Conservation (phyloP, 78 protist genomes). For the slime mould (Dictyostelium discoideum) region DNA sequence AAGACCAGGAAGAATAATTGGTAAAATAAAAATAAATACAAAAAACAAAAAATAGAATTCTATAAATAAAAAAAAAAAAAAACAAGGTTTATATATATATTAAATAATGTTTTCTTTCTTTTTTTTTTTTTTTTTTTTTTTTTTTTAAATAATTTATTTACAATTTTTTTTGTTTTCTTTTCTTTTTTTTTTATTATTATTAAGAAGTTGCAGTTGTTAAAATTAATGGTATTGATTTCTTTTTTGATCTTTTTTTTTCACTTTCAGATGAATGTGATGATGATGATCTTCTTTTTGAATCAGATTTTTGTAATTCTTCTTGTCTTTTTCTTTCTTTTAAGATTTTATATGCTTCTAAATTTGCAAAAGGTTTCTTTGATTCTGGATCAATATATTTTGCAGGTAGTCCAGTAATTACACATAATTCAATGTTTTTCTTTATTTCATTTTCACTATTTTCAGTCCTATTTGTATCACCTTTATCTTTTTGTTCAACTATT, state of each 20-base stretch:
- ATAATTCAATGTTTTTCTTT: neutral
- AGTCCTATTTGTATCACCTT: neutral
- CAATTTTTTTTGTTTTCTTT: neutral
- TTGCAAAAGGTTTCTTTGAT: slow-evolving; percentile 42
- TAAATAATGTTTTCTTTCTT: too few relatives aligned
- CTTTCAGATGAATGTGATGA: neutral
- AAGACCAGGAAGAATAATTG: neutral
- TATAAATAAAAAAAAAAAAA: neutral
- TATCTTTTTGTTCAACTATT: neutral
- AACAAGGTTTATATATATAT: neutral
- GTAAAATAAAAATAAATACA: neutral
- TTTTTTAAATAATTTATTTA: neutral
- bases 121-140: neutral
- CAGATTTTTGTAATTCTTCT: slow-evolving; percentile 17
- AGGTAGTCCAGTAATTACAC: slow-evolving; percentile 45
- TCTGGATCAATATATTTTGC: slow-evolving; percentile 71
- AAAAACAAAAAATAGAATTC: neutral
- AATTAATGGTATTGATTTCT: neutral
- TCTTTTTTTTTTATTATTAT: neutral
- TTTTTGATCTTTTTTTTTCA: slow-evolving; percentile 7
- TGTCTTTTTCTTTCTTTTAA: slow-evolving; percentile 13
- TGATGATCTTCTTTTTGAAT: neutral
- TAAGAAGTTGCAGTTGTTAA: neutral
- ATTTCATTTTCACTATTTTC: neutral
- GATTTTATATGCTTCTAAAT: slow-evolving; percentile 25